These are phyloP conservation scores for Podospora sp. DNA, from an alignment of 495 filamentous ascomycete genomes.

Conservation along the genomic window DNA sequence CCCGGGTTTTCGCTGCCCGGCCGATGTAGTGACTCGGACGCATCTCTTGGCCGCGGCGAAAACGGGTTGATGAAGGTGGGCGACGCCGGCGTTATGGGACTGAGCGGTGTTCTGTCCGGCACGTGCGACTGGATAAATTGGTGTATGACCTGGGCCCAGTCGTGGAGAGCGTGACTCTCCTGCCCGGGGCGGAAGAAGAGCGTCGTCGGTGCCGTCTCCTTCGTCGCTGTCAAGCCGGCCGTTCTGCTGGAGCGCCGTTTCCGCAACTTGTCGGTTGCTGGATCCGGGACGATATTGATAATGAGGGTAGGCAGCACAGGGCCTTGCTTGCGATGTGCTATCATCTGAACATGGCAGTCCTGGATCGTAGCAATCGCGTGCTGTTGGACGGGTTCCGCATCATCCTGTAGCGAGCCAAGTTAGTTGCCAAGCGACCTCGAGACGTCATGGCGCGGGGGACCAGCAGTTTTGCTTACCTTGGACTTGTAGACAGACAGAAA, in stretches of 20 bases:
- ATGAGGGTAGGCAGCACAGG: constrained; percentile 53
- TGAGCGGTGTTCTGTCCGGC: constrained; percentile 39
- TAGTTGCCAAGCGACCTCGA: constrained; percentile 8
- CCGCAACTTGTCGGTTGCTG: constrained; percentile 52
- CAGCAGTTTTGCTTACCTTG: constrained; percentile 41
- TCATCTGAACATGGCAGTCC: constrained; percentile 53
- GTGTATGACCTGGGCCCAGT: constrained; percentile 52
- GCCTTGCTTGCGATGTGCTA: constrained; percentile 58
- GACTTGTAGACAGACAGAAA: constrained; percentile 59
- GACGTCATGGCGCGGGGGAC: background rate
- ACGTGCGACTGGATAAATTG: constrained; percentile 42
- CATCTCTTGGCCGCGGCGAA: constrained; percentile 38
- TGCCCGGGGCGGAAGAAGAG: constrained; percentile 51
- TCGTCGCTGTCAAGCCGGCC: constrained; percentile 48
- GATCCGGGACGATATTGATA: constrained; percentile 54
- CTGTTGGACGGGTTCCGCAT: constrained; percentile 53
- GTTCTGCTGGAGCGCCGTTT: constrained; percentile 61
- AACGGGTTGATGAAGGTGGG: constrained; percentile 52
- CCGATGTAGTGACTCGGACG: constrained; percentile 34
- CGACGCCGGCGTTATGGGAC: constrained; percentile 46
- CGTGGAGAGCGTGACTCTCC: constrained; percentile 41
- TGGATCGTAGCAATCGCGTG: constrained; percentile 51
- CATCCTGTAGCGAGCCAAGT: constrained; percentile 41
- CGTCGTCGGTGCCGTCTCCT: constrained; percentile 44
- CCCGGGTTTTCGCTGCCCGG: constrained; percentile 24